Percentiles rank a stretch among this genome's conserved stretches.
Conservation (phyloP, 495 filamentous ascomycete species). For the Choiromyces venosus region DNA sequence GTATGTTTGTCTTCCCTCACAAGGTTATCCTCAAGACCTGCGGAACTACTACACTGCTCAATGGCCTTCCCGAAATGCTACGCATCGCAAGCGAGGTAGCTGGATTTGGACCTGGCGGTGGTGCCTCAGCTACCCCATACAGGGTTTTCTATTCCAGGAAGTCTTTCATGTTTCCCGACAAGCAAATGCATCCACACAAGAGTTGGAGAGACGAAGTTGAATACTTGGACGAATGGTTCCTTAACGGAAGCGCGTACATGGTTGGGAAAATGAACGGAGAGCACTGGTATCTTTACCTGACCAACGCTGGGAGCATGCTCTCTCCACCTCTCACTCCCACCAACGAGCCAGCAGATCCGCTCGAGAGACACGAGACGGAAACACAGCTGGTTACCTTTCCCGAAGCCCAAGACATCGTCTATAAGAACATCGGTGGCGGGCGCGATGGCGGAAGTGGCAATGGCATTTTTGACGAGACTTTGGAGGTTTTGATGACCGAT, state of each 20-base stretch:
- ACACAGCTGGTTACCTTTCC: constrained; percentile 58
- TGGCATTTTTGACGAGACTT: constrained; percentile 68
- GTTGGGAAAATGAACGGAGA: constrained; percentile 99
- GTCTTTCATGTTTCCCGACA: constrained; percentile 95
- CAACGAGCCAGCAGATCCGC: constrained; percentile 43
- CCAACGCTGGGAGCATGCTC: constrained; percentile 70
- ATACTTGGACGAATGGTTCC: constrained; percentile 81
- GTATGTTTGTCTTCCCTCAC: constrained; percentile 99
- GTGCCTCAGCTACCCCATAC: constrained; percentile 76
- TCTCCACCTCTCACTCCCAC: constrained; percentile 80
- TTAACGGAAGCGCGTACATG: constrained; percentile 95
- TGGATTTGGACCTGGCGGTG: constrained; percentile 67
- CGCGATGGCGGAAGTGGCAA: constrained; percentile 44
- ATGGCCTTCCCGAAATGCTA: constrained; percentile 79
- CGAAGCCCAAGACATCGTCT: constrained; percentile 45
- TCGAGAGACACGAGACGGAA: constrained; percentile 54
- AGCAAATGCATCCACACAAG: constrained; percentile 87
- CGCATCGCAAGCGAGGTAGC: constrained; percentile 82
- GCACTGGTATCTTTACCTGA: constrained; percentile 98
- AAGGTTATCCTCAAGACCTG: constrained; percentile 99
- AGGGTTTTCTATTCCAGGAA: constrained; percentile 98
- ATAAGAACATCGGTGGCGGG: constrained; percentile 45
- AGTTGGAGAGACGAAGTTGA: constrained; percentile 97
- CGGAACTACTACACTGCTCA: constrained; percentile 90
- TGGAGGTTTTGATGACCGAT: constrained; percentile 98